phyloP scores from a whole-genome alignment of 345 rosid genomes.

The Hibiscus tridactylites region DNA sequence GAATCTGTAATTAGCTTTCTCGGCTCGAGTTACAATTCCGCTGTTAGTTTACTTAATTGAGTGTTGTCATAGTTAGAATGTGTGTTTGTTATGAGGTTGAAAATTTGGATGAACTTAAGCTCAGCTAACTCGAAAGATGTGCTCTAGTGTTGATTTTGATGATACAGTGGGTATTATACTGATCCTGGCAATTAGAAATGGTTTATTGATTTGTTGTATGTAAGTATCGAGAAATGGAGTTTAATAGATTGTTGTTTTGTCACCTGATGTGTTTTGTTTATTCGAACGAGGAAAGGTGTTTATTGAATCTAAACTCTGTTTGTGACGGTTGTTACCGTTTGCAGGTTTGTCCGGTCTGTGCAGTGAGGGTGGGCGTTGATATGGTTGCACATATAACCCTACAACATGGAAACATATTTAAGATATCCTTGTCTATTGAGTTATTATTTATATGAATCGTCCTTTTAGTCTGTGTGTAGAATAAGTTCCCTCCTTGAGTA shows the following conservation, averaged over 20 bases:
- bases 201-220: background rate
- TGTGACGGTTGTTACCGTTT: constrained; percentile 7
- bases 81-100: background rate
- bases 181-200: background rate
- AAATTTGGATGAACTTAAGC: background rate
- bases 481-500: background rate
- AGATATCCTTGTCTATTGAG: constrained; percentile 64
- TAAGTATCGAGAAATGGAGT: background rate
- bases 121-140: background rate
- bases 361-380: constrained; percentile 77
- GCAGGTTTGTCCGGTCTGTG: constrained; percentile 94
- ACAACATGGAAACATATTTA: constrained; percentile 81
- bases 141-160: background rate
- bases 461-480: background rate
- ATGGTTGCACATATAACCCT: constrained; percentile 98
- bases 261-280: background rate
- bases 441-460: background rate
- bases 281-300: background rate
- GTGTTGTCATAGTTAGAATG: background rate
- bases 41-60: background rate
- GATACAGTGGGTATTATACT: background rate
- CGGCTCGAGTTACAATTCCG: background rate
- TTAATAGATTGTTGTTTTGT: background rate
- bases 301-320: constrained; percentile 5
- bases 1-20: background rate